Evolutionary conservation across 2,329 filamentous ascomycete species (phyloP).

Genomic region (Pezicula neosporulosa): DNA sequence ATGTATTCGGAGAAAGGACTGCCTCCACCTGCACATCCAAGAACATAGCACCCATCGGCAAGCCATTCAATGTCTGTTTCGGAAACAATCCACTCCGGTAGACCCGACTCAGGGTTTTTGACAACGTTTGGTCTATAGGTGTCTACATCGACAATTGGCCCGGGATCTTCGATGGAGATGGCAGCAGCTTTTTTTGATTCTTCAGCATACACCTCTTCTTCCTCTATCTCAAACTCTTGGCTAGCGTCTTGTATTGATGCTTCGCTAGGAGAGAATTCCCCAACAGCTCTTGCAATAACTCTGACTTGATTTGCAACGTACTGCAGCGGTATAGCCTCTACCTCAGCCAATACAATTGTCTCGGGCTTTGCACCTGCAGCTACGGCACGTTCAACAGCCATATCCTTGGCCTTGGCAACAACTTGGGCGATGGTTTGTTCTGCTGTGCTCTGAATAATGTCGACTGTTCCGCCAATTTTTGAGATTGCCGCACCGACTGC

Average conservation of each 20-base stretch:
- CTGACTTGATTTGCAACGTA: conserved; percentile 27
- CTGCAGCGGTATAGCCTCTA: conserved; percentile 16
- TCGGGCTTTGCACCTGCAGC: conserved; percentile 13
- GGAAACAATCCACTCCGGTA: conserved; percentile 37
- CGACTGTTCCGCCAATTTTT: conserved; percentile 20
- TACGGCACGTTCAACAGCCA: conserved; percentile 15
- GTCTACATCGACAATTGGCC: conserved; percentile 25
- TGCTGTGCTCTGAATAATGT: conserved; percentile 16
- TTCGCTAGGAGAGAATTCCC: conserved; percentile 25
- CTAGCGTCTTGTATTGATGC: conserved; percentile 20
- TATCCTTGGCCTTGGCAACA: conserved; percentile 9
- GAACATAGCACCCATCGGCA: conserved; percentile 42
- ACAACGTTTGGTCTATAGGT: conserved; percentile 38
- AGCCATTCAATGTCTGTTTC: conserved; percentile 42
- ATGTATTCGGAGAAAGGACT: conserved; percentile 41
- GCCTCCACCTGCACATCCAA: conserved; percentile 45
- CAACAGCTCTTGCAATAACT: conserved; percentile 34
- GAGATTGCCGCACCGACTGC: conserved; percentile 52
- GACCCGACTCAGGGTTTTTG: conserved; percentile 19
- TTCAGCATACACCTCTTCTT: conserved; percentile 11
- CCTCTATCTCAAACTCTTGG: conserved; percentile 11
- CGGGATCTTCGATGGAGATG: conserved; percentile 2
- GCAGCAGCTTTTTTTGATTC: conserved; percentile 11
- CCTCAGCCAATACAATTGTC: conserved; percentile 13
- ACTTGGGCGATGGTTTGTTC: conserved; percentile 12